Evolutionary conservation across 2,329 filamentous ascomycete genomes (phyloP), one percentile per base, ranked within the genome.

Genomic region (Beauveria australis): DNA sequence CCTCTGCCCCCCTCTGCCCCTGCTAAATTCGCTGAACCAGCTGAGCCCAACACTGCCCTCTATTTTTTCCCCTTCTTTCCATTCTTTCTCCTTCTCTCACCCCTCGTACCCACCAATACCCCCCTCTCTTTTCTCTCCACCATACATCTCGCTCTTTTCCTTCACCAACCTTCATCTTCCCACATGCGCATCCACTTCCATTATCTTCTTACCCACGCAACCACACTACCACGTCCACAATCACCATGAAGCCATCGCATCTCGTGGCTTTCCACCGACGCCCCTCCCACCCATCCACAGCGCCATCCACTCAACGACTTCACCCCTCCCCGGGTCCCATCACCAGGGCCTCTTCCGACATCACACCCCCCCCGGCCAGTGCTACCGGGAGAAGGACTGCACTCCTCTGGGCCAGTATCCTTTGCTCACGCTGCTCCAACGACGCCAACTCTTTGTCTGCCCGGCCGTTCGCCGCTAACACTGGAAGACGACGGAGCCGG

Each of bases 121-220:
- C 22, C 19, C 30, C 33, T n/a, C 46, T n/a, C 46, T 26, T 33
- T 59, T 26, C 56, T 58, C 55, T 22, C 37, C 47, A 19, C 47
- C 56, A 48, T 37, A 30, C 16, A 40, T 40, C 44, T 51, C 47
- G 47, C 24, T 40, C 47, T 48, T 49, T 37, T 30, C 24, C 46
- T 58, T 51, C 28, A 26, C 54, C 54, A 48, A 57, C 44, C 41
- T 46, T 40, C 41, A 51, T 59, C 37, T 44, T 43, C 37, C 46
- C 56, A 51, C 56, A 52, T 44, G 47, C 16, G 56, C 56, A 59
- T 44, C 56, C 56, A 59, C 56, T 59, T 52, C 54, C 47, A 59
- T 59, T 59, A 59, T 59, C 56, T 52, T 44, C 56, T 41, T 43
- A 52, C 47, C 56, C 56, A 59, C 33, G 33, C 12, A 37, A 37